These are phyloP conservation scores for Nothopassalora personata DNA, from an alignment of 2,329 filamentous ascomycete genomes.

Conservation along the genomic window DNA sequence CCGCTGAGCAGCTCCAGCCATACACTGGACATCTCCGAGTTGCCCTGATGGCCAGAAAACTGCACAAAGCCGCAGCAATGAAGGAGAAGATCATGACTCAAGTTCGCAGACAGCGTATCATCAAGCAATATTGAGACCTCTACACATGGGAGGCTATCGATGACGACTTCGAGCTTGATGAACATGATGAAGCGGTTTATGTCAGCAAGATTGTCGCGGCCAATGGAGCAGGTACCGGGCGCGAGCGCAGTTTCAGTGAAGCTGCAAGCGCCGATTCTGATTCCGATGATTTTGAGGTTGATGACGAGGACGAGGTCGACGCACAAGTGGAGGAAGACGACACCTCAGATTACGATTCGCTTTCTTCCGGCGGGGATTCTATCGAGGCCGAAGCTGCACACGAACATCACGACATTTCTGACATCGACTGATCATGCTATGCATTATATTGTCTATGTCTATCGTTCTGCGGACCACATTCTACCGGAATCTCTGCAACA, in stretches of 20 bases:
- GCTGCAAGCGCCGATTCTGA: too few relatives aligned
- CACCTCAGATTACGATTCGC: neutral
- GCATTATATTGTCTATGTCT: neutral
- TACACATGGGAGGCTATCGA: neutral
- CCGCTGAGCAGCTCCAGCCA: neutral
- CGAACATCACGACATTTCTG: neutral
- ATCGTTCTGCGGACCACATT: neutral
- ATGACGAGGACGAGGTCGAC: neutral
- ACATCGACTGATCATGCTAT: neutral
- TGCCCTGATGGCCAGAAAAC: neutral
- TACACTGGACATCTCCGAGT: neutral
- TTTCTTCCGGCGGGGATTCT: neutral
- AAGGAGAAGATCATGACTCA: neutral
- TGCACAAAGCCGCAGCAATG: neutral
- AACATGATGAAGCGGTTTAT: neutral
- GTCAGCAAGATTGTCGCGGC: neutral
- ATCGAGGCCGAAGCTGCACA: neutral
- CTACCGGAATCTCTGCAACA: conserved; percentile 55
- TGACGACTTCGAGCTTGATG: neutral
- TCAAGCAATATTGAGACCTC: neutral
- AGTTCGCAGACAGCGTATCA: conserved; percentile 2
- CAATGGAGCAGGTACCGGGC: neutral
- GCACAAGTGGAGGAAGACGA: neutral
- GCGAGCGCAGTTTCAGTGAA: neutral
- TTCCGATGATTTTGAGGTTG: too few relatives aligned